phyloP scores from a whole-genome alignment of 2,329 filamentous ascomycete species.

The Colletotrichum truncatum region DNA sequence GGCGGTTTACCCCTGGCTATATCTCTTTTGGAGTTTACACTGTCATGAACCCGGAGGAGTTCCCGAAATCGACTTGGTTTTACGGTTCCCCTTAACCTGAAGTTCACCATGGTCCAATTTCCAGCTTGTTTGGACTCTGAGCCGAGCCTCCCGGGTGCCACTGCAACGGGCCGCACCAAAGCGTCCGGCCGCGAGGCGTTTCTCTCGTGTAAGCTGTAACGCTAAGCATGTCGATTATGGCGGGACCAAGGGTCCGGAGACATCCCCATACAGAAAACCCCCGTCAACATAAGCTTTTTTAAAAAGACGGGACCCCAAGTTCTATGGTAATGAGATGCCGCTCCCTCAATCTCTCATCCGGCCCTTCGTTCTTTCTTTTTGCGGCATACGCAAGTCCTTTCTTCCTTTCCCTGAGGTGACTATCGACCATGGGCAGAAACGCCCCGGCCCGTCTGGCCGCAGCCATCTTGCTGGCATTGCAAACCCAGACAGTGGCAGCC shows the following conservation, averaged over 20 bases:
- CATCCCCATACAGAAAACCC: too few species aligned
- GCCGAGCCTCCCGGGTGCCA: not conserved
- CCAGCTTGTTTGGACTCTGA: not conserved
- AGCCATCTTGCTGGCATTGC: not conserved
- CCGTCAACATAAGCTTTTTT: too few species aligned
- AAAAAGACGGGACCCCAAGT: not conserved
- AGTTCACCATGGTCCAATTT: not conserved
- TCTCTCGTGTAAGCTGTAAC: not conserved
- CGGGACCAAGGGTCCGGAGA: not conserved
- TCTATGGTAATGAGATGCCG: not conserved
- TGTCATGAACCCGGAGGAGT: not conserved
- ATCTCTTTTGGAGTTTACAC: not conserved
- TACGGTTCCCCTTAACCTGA: not conserved
- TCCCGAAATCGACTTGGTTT: not conserved
- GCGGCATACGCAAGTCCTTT: not conserved
- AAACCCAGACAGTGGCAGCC: not conserved
- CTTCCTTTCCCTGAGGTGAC: not conserved
- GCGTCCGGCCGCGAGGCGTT: not conserved
- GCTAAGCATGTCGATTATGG: not conserved
- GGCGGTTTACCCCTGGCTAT: slow-evolving; percentile 1
- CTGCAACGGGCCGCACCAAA: not conserved
- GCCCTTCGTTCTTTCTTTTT: not conserved
- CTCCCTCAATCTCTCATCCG: not conserved
- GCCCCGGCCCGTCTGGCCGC: not conserved
- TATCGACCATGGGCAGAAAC: not conserved